phyloP scores from a whole-genome alignment of 164 flowering plant species.

The Vitis rupestris region DNA sequence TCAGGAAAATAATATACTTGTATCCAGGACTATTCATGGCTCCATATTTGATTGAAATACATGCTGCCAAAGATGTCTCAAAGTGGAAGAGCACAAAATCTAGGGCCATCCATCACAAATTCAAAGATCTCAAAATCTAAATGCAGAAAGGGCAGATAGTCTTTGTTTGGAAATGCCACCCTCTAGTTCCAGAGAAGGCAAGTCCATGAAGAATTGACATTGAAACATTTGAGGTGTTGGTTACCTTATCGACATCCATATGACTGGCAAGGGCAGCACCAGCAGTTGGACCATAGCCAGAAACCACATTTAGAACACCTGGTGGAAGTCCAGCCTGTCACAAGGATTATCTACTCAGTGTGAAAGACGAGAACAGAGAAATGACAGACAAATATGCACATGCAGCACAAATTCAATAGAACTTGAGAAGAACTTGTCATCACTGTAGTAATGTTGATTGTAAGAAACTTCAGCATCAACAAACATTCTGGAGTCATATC shows the following conservation, averaged over 20 bases:
- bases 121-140: too few relatives aligned
- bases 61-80: too few relatives aligned
- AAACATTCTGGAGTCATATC: too few relatives aligned
- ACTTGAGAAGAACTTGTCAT: background rate
- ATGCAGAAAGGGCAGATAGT: too few relatives aligned
- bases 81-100: too few relatives aligned
- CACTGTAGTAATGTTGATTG: too few relatives aligned
- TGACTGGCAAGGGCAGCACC: slow-evolving; percentile 51
- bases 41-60: too few relatives aligned
- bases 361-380: background rate
- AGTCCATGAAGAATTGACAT: background rate
- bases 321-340: slow-evolving; percentile 56
- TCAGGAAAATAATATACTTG: background rate
- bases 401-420: background rate
- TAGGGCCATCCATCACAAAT: too few relatives aligned
- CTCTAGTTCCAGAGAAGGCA: too few relatives aligned
- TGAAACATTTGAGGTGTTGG: too few relatives aligned
- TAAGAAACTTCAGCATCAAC: too few relatives aligned
- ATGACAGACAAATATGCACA: background rate
- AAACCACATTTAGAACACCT: slow-evolving; percentile 47
- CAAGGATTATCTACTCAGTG: background rate
- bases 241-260: slow-evolving; percentile 56
- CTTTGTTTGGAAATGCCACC: too few relatives aligned
- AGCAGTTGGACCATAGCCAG: slow-evolving; percentile 52
- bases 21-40: background rate